Evolutionary conservation across 768 basidiomycete genomes (phyloP).

Genomic region (Mycena amicta): DNA sequence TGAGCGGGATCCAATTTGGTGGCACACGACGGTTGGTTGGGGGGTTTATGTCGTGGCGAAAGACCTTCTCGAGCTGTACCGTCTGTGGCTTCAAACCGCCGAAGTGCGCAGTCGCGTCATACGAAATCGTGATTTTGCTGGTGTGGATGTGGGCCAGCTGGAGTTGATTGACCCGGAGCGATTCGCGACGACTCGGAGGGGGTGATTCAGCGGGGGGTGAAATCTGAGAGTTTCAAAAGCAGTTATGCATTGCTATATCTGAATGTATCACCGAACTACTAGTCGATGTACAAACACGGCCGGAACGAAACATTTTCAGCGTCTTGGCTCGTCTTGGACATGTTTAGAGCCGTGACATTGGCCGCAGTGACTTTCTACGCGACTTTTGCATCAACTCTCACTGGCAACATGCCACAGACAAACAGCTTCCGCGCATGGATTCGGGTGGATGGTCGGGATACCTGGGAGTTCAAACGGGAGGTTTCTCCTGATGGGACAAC

Average conservation of each 20-base stretch:
- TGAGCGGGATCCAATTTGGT: conserved; percentile 55
- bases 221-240: no score
- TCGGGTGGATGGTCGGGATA: background rate
- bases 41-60: conserved; percentile 48
- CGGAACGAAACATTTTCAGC: no score
- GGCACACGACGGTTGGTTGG: conserved; percentile 53
- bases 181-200: no score
- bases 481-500: background rate
- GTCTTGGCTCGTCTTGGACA: no score
- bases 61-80: conserved; percentile 47
- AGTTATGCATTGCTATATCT: no score
- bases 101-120: conserved; percentile 51
- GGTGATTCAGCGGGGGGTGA: no score
- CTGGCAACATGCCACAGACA: background rate
- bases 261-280: no score
- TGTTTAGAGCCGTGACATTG: no score
- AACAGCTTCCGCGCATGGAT: background rate
- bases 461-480: background rate
- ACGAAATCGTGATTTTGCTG: conserved; percentile 50
- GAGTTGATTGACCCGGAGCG: conserved; percentile 52
- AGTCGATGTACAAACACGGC: no score
- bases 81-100: conserved; percentile 48
- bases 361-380: no score
- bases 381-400: no score
- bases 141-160: conserved; percentile 46